A percentile compares a stretch with the other conserved stretches of the same genome.
These are phyloP conservation scores for Colletotrichum gloeosporioides DNA, from an alignment of 2,329 filamentous ascomycete species.

Conservation along the genomic window DNA sequence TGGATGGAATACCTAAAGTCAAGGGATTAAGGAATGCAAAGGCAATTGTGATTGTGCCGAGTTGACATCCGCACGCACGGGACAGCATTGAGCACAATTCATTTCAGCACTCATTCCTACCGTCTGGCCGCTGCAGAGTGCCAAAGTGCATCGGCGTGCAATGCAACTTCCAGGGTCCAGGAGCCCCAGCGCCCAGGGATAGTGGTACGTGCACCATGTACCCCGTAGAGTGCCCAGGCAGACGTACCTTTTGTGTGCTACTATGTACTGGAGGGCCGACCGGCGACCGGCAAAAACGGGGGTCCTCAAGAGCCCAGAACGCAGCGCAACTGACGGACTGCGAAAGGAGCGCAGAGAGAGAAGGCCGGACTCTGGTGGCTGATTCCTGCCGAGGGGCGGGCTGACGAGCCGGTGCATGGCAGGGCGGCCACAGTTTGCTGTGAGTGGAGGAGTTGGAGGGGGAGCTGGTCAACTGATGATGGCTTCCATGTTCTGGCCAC, in stretches of 20 bases:
- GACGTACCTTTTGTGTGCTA: neutral
- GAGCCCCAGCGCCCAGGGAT: neutral
- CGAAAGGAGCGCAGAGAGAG: neutral
- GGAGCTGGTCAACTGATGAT: neutral
- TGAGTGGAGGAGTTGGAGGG: neutral
- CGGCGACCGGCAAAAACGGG: neutral
- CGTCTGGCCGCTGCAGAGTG: neutral
- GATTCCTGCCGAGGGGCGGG: neutral
- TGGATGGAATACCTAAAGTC: neutral
- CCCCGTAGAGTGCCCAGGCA: neutral
- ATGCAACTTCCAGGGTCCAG: conserved; percentile 10
- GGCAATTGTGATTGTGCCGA: neutral
- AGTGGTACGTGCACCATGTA: neutral
- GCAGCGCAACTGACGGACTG: neutral
- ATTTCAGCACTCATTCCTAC: neutral
- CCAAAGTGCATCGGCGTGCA: neutral
- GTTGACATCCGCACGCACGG: neutral
- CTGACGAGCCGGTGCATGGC: neutral
- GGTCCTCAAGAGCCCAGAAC: neutral
- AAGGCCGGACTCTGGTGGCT: neutral
- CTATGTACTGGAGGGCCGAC: neutral
- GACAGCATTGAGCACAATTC: neutral
- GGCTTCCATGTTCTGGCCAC: neutral
- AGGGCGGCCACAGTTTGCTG: neutral
- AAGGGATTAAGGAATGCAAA: neutral